Base-by-base conservation (phyloP, 2,329 filamentous ascomycete genomes). In the Microsporum canis region DNA sequence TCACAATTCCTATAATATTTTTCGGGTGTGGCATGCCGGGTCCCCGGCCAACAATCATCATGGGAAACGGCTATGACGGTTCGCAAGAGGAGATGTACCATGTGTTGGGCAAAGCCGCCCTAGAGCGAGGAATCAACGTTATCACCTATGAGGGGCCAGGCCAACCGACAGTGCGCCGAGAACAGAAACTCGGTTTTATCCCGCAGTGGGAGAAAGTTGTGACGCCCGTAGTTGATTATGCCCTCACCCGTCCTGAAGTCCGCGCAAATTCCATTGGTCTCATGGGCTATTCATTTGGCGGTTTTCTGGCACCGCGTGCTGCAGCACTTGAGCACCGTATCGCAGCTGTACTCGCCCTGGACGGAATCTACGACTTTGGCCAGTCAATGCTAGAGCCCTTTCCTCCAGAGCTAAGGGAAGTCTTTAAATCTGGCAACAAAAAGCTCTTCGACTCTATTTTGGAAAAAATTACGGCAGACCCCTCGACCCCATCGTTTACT, bases 81-180 rank as follows among this genome's bases (percentile, higher is more conserved):
- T 62, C 71, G 0, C 75, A 77, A 63, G 77, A 78, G 59, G 77
- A 78, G 5, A 65, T 73, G 41, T 73, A 74, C 57, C 76, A 78
- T 60, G 49, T 64, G 0, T 62, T 71, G 17, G 75, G 69, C 3
- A 65, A 67, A 7, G 64, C 73, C 0, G 71, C 71, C 0, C 60
- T 77, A 2, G 69, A 70, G 17, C 71, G 76, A 1, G 77, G 76
- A 1, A 75, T 68, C 63, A 78, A 79, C 58, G 68, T 71, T 36
- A 68, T 78, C 2, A 73, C 73, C 0, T 79, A 77, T 62, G 76
- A 79, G 33, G 77, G 77, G 0, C 77, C 76, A 0, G 76, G 76
- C 0, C 76, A 79, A 61, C 71, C 72, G 3, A 72, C 68, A 0
- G 72, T 76, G 2, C 71, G 75, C 8, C 70, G 77, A 2, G 60